Conservation (phyloP, 345 rosid species). For the Euphorbia pulcherrima region DNA sequence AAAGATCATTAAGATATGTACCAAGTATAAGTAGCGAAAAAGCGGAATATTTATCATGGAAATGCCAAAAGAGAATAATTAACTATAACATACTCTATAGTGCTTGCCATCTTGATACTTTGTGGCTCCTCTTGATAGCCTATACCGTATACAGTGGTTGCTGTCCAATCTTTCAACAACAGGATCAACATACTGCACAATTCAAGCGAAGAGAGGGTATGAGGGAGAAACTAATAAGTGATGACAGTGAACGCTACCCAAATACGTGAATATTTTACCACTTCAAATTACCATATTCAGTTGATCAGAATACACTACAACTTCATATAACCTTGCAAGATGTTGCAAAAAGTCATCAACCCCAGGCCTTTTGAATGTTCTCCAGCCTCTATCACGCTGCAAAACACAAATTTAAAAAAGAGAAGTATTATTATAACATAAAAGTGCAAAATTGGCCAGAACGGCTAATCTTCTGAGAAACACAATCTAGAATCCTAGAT, state of each 20-base stretch:
- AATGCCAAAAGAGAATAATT: not conserved
- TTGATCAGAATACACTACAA: slow-evolving; percentile 82
- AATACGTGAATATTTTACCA: not conserved
- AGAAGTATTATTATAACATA: not conserved
- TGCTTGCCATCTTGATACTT: slow-evolving; percentile 88
- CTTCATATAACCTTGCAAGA: slow-evolving; percentile 71
- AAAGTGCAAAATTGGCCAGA: slow-evolving; percentile 6
- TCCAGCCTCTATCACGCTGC: slow-evolving; percentile 99
- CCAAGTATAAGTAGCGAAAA: not conserved
- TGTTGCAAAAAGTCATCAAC: slow-evolving; percentile 95
- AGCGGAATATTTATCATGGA: not conserved
- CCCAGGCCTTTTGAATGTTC: slow-evolving; percentile 97
- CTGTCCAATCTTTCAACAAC: slow-evolving; percentile 83
- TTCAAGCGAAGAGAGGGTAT: slow-evolving; percentile 4
- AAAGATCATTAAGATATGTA: not conserved
- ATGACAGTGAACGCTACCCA: not conserved
- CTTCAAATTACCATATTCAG: slow-evolving; percentile 56
- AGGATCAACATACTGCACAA: slow-evolving; percentile 71
- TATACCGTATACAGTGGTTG: slow-evolving; percentile 56
- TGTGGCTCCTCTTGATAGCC: slow-evolving; percentile 77
- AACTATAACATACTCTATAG: slow-evolving; percentile 58
- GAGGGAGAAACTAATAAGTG: not conserved
- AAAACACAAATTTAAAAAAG: slow-evolving; percentile 7
- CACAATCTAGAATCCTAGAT: slow-evolving; percentile 11
- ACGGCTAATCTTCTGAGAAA: not conserved